Conservation (phyloP, 2,329 filamentous ascomycete species). For the Penicillium corylophilum region DNA sequence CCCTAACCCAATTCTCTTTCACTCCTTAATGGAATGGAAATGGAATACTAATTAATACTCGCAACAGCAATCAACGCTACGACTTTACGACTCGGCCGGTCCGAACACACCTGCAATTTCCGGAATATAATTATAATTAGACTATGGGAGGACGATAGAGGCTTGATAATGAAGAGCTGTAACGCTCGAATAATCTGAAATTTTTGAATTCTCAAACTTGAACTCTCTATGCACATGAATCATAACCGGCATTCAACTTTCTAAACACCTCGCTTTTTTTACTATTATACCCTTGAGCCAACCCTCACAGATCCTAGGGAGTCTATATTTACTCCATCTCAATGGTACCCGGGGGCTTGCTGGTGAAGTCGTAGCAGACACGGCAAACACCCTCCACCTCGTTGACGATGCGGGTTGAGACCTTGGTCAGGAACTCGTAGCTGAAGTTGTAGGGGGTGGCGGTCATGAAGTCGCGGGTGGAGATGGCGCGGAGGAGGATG, state of each 20-base stretch:
- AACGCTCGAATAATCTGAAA: background rate
- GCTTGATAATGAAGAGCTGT: background rate
- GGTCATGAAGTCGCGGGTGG: slow-evolving; percentile 71
- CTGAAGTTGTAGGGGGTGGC: slow-evolving; percentile 68
- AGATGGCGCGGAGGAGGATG: slow-evolving; percentile 51
- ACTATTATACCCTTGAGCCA: slow-evolving; percentile 2
- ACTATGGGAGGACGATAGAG: background rate
- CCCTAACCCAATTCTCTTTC: background rate
- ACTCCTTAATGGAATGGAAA: too few relatives aligned
- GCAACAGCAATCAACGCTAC: background rate
- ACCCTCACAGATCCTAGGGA: background rate
- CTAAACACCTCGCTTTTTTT: slow-evolving; percentile 3
- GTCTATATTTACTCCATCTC: slow-evolving; percentile 23
- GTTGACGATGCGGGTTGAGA: slow-evolving; percentile 69
- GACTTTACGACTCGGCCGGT: background rate
- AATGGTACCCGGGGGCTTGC: slow-evolving; percentile 26
- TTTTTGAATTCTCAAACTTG: slow-evolving; percentile 3
- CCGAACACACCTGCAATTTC: background rate
- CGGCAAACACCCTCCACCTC: slow-evolving; percentile 71
- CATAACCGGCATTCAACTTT: slow-evolving; percentile 9
- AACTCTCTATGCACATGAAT: slow-evolving; percentile 15
- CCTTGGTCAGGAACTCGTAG: slow-evolving; percentile 60
- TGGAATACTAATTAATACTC: background rate
- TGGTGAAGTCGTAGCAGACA: slow-evolving; percentile 63
- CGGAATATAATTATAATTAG: background rate